A percentile compares a stretch with the other conserved stretches of the same genome.
phyloP scores from a whole-genome alignment of 768 basidiomycete species.

The Termitomyces sp. region DNA sequence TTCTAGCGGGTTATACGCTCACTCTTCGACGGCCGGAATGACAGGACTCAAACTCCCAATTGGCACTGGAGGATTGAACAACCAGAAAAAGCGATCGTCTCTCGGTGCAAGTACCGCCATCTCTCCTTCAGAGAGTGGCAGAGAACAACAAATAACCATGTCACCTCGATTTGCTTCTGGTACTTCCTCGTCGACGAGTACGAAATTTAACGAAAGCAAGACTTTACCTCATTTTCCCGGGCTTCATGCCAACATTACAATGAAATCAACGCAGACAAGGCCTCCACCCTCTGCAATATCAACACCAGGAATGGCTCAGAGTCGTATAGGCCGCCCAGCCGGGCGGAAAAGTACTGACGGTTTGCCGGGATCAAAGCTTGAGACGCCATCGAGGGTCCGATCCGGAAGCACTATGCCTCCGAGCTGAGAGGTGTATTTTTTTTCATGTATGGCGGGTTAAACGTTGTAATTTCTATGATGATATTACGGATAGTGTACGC shows the following conservation, averaged over 20 bases:
- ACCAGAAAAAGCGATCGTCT: slow-evolving; percentile 55
- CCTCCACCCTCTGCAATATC: slow-evolving; percentile 28
- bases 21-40: slow-evolving; percentile 29
- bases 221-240: slow-evolving; percentile 37
- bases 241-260: slow-evolving; percentile 38
- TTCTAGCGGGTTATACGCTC: slow-evolving; percentile 41
- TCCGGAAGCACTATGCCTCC: slow-evolving; percentile 13
- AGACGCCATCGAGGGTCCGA: slow-evolving; percentile 8
- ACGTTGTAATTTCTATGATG: slow-evolving; percentile 11
- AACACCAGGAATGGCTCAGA: slow-evolving; percentile 35
- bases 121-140: slow-evolving; percentile 22
- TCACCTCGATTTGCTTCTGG: slow-evolving; percentile 25
- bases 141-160: slow-evolving; percentile 30
- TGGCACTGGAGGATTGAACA: slow-evolving; percentile 38
- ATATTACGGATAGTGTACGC: slow-evolving; percentile 2
- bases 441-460: background rate
- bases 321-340: slow-evolving; percentile 41
- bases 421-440: slow-evolving; percentile 3
- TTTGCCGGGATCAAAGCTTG: slow-evolving; percentile 2
- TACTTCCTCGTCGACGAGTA: slow-evolving; percentile 23
- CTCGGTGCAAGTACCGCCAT: slow-evolving; percentile 42
- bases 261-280: slow-evolving; percentile 34
- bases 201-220: slow-evolving; percentile 28
- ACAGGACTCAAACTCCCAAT: slow-evolving; percentile 56
- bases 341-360: slow-evolving; percentile 27